A percentile compares a stretch with the other conserved stretches of the same genome.
Evolutionary conservation across 1,139 yeast species (phyloP).

Genomic region (Scheffersomyces insectosa): DNA sequence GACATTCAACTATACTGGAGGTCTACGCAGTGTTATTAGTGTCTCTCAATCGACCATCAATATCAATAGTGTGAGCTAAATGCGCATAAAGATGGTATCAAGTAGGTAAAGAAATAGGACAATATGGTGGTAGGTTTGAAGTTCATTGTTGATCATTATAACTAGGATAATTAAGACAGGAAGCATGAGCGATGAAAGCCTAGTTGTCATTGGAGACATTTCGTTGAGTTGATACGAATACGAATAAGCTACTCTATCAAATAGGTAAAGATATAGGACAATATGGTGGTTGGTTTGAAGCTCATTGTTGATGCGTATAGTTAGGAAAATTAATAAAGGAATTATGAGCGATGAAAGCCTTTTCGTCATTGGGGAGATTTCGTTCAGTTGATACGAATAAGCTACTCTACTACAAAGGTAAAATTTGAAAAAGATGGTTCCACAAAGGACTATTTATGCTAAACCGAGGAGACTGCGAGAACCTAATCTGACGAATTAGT

Average conservation of each 20-base stretch:
- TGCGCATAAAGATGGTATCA: neutral
- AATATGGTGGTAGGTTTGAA: neutral
- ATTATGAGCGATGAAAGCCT: neutral
- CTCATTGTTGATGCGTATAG: neutral
- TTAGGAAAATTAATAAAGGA: neutral
- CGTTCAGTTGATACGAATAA: neutral
- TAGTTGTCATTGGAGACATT: neutral
- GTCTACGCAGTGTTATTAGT: no score
- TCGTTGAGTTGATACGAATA: neutral
- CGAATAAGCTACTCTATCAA: no score
- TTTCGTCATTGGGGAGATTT: neutral
- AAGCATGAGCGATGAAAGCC: neutral
- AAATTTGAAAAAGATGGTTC: no score
- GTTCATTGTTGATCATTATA: neutral
- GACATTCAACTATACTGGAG: no score
- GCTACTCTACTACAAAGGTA: no score
- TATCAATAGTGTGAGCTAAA: neutral
- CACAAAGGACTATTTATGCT: no score
- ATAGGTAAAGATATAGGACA: neutral
- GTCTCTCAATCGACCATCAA: no score
- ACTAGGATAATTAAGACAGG: neutral
- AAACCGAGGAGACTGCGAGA: no score
- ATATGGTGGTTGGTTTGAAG: neutral
- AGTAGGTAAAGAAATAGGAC: neutral
- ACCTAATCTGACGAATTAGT: no score